Base-by-base conservation (phyloP, 164 flowering plant genomes). In the Macadamia integrifolia region DNA sequence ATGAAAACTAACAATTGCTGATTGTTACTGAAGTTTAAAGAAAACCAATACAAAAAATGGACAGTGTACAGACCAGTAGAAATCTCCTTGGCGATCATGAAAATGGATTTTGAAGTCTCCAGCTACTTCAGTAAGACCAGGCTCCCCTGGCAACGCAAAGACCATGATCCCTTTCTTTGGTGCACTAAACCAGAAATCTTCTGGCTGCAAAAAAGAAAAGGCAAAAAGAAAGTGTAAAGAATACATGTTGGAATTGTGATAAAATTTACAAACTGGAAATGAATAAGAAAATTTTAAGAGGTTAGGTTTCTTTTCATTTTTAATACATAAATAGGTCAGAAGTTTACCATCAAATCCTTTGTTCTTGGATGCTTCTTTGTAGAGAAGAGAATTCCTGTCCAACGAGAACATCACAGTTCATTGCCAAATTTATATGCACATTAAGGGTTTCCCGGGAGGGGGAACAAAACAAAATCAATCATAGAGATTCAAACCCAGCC, bases 61-160 rank as follows among this genome's bases (percentile, higher is more conserved):
- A 15, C 40, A 53, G 35, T 68, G 46, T 44, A 76, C 83, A 31
- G 13, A 91, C 98, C 87, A 91, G 82, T 93, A 93, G 70, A 93
- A 93, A 82, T 93, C 97, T 76, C 98, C 98, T 80, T 93, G 94
- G 46, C 91, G 88, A 56, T 93, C 98, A 78, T 90, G 98, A 81
- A 93, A 93, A 66, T 87, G 90, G 72, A 93, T 78, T 80, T 91
- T 93, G 78, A 93, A 93, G 80, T 93, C 98, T 44, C 98, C 98
- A 72, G 82, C 69, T 74, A 93, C 76, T 76, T 91, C 95, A 23
- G 97, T 77, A 70, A 93, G 78, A 69, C 98, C 98, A 75, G 96
- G 96, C 73, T 93, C 98, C 70, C 98, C 98, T 0, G 98, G 98
- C 68, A 93, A 75, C 52, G 98, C 93, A 81, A 93, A 93, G 46